phyloP scores from a whole-genome alignment of 345 rosid genomes.

The Populus pruinosa region DNA sequence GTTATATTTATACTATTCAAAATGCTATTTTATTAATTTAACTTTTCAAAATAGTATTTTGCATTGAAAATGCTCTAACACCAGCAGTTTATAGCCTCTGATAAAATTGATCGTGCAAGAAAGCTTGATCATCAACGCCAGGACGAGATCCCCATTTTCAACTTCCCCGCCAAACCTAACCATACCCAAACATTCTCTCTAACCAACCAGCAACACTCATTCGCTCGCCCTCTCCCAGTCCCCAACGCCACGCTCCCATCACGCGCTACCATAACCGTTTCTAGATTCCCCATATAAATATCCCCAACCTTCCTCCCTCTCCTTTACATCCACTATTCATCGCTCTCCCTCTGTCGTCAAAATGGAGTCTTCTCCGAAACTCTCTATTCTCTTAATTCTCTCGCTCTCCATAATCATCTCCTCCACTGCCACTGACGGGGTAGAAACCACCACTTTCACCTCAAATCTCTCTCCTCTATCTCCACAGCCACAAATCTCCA shows the following conservation, averaged over 20 bases:
- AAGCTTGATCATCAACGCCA: neutral
- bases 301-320: neutral
- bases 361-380: slow-evolving; percentile 28
- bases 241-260: neutral
- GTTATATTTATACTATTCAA: too few relatives aligned
- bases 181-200: neutral
- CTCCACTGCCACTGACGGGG: neutral
- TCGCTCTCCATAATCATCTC: neutral
- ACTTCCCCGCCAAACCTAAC: neutral
- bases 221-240: neutral
- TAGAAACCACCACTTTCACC: too few relatives aligned
- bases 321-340: neutral
- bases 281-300: slow-evolving; percentile 2
- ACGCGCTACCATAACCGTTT: neutral
- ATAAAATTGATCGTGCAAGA: neutral
- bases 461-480: neutral
- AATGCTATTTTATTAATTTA: too few relatives aligned
- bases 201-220: neutral
- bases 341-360: neutral
- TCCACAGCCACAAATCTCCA: slow-evolving; percentile 3
- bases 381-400: slow-evolving; percentile 14
- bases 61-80: too few relatives aligned
- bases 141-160: neutral
- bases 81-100: neutral
- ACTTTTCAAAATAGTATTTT: too few relatives aligned